Evolutionary conservation across 768 basidiomycete species (phyloP).

Genomic region (Boletus reticuloceps): DNA sequence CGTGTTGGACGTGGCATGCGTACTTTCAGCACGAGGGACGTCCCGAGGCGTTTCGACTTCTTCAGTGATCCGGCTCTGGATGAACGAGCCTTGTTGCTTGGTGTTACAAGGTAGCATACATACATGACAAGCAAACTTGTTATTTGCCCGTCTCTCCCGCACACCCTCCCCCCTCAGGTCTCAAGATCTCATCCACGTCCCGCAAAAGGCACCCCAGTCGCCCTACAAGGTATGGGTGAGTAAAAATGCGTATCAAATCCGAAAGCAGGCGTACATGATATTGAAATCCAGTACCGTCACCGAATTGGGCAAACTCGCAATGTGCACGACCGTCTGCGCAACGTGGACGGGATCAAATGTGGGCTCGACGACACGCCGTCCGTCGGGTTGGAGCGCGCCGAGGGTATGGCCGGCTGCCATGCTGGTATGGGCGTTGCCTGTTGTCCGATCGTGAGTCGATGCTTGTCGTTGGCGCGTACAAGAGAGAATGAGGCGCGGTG

Average conservation of each 20-base stretch:
- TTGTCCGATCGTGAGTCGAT: not conserved
- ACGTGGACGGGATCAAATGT: constrained; percentile 74
- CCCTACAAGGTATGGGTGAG: constrained; percentile 28
- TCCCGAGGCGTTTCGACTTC: too few relatives aligned
- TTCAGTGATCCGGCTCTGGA: too few relatives aligned
- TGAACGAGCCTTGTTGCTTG: too few relatives aligned
- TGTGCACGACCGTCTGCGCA: constrained; percentile 65
- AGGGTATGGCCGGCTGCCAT: constrained; percentile 46
- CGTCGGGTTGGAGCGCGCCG: constrained; percentile 70
- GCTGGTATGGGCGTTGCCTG: constrained; percentile 70
- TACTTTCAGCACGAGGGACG: too few relatives aligned
- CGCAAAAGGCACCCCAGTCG: constrained; percentile 44
- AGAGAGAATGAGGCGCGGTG: too few relatives aligned
- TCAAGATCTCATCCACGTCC: constrained; percentile 36
- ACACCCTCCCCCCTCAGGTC: too few relatives aligned
- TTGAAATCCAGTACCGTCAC: constrained; percentile 70
- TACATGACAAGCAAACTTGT: too few relatives aligned
- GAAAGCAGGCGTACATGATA: constrained; percentile 57
- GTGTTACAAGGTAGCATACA: too few relatives aligned
- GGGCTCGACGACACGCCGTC: constrained; percentile 52
- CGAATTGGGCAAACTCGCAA: constrained; percentile 64
- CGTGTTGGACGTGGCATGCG: too few relatives aligned
- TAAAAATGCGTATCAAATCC: not conserved
- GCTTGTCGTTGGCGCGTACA: too few relatives aligned
- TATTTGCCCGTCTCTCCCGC: too few relatives aligned